phyloP scores from a whole-genome alignment of 345 rosid species.

The Gossypium arboreum region DNA sequence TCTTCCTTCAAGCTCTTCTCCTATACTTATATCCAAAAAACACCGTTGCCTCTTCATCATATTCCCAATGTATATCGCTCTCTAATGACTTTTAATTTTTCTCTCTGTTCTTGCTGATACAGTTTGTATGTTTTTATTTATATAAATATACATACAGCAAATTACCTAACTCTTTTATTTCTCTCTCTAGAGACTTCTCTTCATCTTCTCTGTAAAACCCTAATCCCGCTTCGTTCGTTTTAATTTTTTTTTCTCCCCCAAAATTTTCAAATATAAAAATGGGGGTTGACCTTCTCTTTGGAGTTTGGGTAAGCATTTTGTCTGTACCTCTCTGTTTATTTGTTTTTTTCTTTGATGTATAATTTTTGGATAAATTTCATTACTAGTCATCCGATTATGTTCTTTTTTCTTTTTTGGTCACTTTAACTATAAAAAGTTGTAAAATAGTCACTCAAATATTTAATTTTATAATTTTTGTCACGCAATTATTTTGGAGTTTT shows the following conservation, averaged over 20 bases:
- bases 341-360: too few species aligned
- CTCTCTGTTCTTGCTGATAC: background rate
- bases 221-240: conserved; percentile 9
- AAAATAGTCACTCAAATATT: too few species aligned
- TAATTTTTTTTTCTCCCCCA: background rate
- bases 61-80: conserved; percentile 8
- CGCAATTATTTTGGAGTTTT: too few species aligned
- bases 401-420: background rate
- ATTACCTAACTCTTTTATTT: background rate
- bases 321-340: background rate
- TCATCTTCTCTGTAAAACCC: conserved; percentile 18
- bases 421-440: too few species aligned
- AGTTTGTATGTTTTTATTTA: background rate
- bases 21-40: conserved; percentile 79
- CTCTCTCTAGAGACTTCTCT: conserved; percentile 13
- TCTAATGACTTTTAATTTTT: background rate
- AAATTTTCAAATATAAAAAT: background rate
- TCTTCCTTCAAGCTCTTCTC: conserved; percentile 91
- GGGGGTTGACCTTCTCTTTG: background rate
- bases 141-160: background rate
- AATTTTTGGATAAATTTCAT: too few species aligned
- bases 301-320: background rate
- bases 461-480: too few species aligned
- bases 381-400: background rate
- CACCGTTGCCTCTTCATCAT: conserved; percentile 60